These are phyloP conservation scores for Dittrichia graveolens DNA, from an alignment of 129 eudicot genomes.

Conservation along the genomic window DNA sequence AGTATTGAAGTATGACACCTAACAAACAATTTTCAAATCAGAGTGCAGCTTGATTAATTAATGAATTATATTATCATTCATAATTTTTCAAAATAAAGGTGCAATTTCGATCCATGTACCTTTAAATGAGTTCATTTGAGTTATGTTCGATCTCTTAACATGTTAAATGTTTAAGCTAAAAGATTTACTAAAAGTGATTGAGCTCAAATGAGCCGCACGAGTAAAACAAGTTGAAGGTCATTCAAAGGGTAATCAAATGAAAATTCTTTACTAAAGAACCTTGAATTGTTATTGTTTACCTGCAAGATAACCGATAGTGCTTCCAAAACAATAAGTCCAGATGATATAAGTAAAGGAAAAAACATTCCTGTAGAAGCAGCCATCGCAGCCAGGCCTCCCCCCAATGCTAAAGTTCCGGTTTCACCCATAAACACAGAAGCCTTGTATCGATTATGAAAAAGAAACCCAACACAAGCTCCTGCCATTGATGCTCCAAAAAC, in stretches of 20 bases:
- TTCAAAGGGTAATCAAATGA: not conserved
- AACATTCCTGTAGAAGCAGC: conserved; percentile 98
- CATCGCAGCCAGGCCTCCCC: conserved; percentile 95
- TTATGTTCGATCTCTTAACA: not conserved
- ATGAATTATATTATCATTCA: not conserved
- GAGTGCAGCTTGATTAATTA: not conserved
- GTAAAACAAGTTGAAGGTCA: not conserved
- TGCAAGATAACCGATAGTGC: conserved; percentile 63
- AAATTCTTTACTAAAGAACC: too few species aligned
- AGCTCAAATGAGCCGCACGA: not conserved
- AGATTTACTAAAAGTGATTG: not conserved
- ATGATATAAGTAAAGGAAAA: conserved; percentile 71
- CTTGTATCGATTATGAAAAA: conserved; percentile 81
- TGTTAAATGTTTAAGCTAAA: not conserved
- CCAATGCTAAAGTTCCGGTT: conserved; percentile 84
- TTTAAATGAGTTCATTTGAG: not conserved
- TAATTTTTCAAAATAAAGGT: not conserved
- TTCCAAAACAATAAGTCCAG: conserved; percentile 73
- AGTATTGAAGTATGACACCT: conserved; percentile 60
- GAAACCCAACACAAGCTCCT: conserved; percentile 97
- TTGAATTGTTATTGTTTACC: too few species aligned
- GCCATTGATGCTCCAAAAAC: conserved; percentile 98
- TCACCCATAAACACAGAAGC: conserved; percentile 94
- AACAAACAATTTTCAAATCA: conserved; percentile 16
- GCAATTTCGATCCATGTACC: not conserved